phyloP scores from a whole-genome alignment of 225 moss, liverwort and hornwort genomes.

The Lunularia cruciata region DNA sequence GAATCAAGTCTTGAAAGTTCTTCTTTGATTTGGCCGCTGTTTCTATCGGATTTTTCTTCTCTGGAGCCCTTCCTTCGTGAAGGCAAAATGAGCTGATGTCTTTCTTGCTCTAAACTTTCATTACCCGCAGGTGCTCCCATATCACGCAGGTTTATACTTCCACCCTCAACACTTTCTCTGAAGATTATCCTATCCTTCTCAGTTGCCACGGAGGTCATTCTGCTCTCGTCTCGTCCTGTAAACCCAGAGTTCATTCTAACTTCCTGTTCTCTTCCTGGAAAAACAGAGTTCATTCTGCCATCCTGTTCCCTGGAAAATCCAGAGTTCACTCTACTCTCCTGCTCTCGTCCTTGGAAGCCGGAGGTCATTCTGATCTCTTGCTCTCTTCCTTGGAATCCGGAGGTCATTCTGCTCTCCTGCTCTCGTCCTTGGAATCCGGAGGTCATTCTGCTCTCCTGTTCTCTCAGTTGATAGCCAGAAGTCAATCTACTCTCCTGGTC shows the following conservation, averaged over 20 bases:
- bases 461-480: conserved; percentile 59
- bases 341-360: conserved; percentile 68
- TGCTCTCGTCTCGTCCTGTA: conserved; percentile 74
- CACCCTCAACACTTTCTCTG: conserved; percentile 51
- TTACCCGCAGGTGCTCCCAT: conserved; percentile 36
- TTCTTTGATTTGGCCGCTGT: conserved; percentile 41
- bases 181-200: conserved; percentile 73
- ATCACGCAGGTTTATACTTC: conserved; percentile 51
- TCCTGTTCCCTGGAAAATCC: conserved; percentile 72
- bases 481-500: conserved; percentile 58
- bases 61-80: conserved; percentile 62
- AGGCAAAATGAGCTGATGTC: conserved; percentile 60
- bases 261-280: conserved; percentile 50
- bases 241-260: conserved; percentile 40
- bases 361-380: conserved; percentile 62
- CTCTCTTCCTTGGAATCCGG: conserved; percentile 46
- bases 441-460: conserved; percentile 55
- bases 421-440: conserved; percentile 62
- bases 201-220: conserved; percentile 40
- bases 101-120: conserved; percentile 66
- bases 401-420: conserved; percentile 59
- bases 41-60: conserved; percentile 75
- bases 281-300: conserved; percentile 46
- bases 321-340: conserved; percentile 56
- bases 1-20: conserved; percentile 37